Evolutionary conservation across 202 grass and related monocot genomes (phyloP).

Genomic region (Schoenoplectus triqueter): DNA sequence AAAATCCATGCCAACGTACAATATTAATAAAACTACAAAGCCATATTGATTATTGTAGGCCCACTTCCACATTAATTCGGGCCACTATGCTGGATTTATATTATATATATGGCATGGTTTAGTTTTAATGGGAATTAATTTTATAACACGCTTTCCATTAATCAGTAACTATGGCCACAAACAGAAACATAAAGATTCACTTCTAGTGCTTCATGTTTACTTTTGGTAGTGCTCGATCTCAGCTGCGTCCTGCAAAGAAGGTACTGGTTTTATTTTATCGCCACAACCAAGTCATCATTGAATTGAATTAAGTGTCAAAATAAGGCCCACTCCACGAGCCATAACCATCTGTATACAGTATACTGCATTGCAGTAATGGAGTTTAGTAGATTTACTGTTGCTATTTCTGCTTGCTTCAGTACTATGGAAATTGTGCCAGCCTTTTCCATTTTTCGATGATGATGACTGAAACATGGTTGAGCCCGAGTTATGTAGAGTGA

Average conservation of each 20-base stretch:
- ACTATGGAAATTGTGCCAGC: not conserved
- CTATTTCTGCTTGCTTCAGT: conserved; percentile 24
- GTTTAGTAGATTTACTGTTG: conserved; percentile 17
- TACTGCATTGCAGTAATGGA: conserved; percentile 7
- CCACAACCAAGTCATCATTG: conserved; percentile 25
- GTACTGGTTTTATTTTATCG: not conserved
- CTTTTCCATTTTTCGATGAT: conserved; percentile 8
- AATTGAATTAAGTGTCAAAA: conserved; percentile 10
- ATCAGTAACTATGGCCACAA: not conserved
- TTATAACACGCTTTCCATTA: not conserved
- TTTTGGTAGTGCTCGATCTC: conserved; percentile 22
- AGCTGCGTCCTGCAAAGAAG: not conserved
- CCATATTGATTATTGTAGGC: not conserved
- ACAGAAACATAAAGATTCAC: not conserved
- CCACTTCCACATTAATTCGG: conserved; percentile 9
- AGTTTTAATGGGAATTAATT: conserved; percentile 2
- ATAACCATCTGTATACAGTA: not conserved
- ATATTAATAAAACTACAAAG: not conserved
- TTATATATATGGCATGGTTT: not conserved
- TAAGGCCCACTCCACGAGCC: not conserved
- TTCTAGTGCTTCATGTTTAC: not conserved
- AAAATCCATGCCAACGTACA: not conserved
- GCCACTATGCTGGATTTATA: not conserved
- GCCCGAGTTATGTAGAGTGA: too few relatives aligned
- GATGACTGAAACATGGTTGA: not conserved